Evolutionary conservation across 495 filamentous ascomycete species (phyloP).

Genomic region (Amphirosellinia nigrospora): DNA sequence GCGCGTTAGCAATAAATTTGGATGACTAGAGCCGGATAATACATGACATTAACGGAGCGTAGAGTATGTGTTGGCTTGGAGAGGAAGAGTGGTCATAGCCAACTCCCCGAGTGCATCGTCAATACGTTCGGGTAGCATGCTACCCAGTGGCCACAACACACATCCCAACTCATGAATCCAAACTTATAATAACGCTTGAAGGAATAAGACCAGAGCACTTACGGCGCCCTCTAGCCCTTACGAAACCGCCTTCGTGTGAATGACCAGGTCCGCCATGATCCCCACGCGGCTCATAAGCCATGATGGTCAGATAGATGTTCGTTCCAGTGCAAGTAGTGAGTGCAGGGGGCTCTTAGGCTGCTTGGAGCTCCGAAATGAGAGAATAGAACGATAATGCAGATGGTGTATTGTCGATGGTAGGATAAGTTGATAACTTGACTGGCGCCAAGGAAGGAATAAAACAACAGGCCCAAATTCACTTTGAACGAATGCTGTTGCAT

Average conservation of each 20-base stretch:
- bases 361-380: neutral
- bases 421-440: neutral
- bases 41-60: neutral
- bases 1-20: constrained; percentile 31
- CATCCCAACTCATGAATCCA: neutral
- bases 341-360: neutral
- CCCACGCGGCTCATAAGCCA: constrained; percentile 53
- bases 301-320: constrained; percentile 32
- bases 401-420: constrained; percentile 17
- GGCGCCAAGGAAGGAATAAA: neutral
- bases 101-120: neutral
- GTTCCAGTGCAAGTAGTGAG: constrained; percentile 2
- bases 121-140: neutral
- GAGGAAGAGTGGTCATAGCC: neutral
- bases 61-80: neutral
- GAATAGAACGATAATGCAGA: neutral
- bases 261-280: constrained; percentile 45
- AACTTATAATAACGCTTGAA: neutral
- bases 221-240: constrained; percentile 52
- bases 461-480: too few species aligned
- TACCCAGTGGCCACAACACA: neutral
- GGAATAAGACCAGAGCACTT: constrained; percentile 35
- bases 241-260: constrained; percentile 48
- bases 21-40: neutral
- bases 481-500: constrained; percentile 18